Base-by-base conservation (phyloP, 805 yeast genomes). In the Candida nitratophila region DNA sequence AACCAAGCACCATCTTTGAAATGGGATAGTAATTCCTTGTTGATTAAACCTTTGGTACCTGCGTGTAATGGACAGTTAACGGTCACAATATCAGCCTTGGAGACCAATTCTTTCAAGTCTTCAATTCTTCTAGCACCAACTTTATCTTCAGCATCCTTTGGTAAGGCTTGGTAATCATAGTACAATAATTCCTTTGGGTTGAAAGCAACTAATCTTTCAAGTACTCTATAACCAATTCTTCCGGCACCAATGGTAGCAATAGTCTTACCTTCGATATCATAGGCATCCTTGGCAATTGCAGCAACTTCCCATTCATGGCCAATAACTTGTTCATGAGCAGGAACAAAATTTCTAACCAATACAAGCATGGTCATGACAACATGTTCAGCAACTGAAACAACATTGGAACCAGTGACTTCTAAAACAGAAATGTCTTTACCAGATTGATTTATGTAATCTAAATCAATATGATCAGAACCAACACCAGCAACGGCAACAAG, bases 391-490 rank as follows among this genome's bases (percentile, higher is more conserved):
- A 85, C 93, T 15, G 89, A 81, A 20, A 73, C 75, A 40, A 84
- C 89, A 60, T 85, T 85, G 43, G 89, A 82, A 7, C 93, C 91
- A 24, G 95, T 85, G 44, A 85, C 93, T 65, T 85, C 93, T 41
- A 79, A 69, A 17, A 85, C 93, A 16, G 83, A 72, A 56, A 85
- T 76, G 49, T 77, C 74, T 47, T 69, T 68, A 50, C 76, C 79
- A 52, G 79, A 76, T 50, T 86, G 80, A 53, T 66, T 60, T 54
- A 68, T 68, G 53, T 84, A 84, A 52, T 73, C 73, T 54, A 85
- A 71, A 57, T 84, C 91, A 49, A 84, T 71, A 64, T 85, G 93
- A 60, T 85, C 93, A 19, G 88, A 81, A 12, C 95, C 95, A 47
- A 85, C 89, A 54, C 93, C 95, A 10, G 95, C 95, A 40, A 90